Base-by-base conservation (phyloP, 768 basidiomycete genomes). In the Tubosaeta sp. region DNA sequence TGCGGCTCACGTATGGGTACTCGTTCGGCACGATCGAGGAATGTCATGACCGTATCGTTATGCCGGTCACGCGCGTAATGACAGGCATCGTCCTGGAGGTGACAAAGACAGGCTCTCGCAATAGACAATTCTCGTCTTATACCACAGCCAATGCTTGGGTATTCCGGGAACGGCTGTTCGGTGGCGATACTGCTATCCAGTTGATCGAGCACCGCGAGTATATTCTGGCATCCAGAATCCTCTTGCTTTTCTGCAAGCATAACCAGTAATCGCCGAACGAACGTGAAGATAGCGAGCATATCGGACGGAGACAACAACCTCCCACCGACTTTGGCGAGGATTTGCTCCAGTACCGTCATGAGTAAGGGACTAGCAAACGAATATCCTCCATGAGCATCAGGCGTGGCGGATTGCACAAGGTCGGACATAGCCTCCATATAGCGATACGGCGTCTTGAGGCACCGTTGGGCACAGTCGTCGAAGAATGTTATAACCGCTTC, bases 401-500 rank as follows among this genome's bases (percentile, higher is more conserved):
- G 34, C n/a, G 31, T 34, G 35, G 52, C 60, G 6, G 47, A 61
- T 46, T 53, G 57, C 4, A 49, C 49, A 19, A 82, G 62, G 0
- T 67, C 60, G 6, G 76, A 65, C 54, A 84, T 68, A 21, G 84
- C 84, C 59, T 96, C 94, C 47, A 95, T 75, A 62, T 95, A 97
- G 25, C 82, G 79, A 64, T 93, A 89, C 0, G 92, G 90, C 2
- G 86, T 87, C 67, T 87, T 91, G 55, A 86, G 63, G 58, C 86
- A 93, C 16, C 90, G 77, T 51, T 87, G 84, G 3, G 88, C 75
- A 61, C 92, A 95, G 45, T 94, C 91, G 56, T 97, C 94, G 11
- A 96, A 59, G 70, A 96, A 93, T 0, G 68, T 51, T 16, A 87
- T 70, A 24, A 85, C 79, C 38, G 74, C 73, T 6, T 76, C 75